Base-by-base conservation (phyloP, 1,139 yeast genomes). In the Kazachstania sp. region DNA sequence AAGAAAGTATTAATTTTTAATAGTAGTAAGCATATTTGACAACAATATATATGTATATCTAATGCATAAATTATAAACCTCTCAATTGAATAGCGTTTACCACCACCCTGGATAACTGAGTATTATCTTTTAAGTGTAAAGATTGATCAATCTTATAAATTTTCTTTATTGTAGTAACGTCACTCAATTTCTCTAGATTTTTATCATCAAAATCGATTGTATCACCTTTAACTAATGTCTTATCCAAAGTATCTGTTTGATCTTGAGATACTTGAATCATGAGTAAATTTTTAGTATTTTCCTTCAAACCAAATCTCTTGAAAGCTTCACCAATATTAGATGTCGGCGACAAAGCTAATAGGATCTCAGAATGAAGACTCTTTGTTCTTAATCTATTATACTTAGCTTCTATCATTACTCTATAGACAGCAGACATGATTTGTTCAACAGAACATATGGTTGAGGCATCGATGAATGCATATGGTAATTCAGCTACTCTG, bases 281-380 rank as follows among this genome's bases (percentile, higher is more conserved):
- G 12, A 72, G 53, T 7, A 75, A 39, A 2, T 63, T 58, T 0
- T 45, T 55, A 2, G 71, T 55, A 23, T 64, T 65, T 43, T 71
- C 73, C 35, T 68, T 63, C 18, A 75, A 65, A 32, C 80, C 80
- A 58, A 73, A 75, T 49, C 68, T 64, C 51, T 66, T 67, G 47
- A 74, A 61, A 1, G 73, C 72, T 46, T 75, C 79, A 55, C 74
- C 71, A 39, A 62, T 60, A 54, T 74, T 74, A 46, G 74, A 75
- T 28, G 72, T 71, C 1, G 81, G 78, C 2, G 81, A 72, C 46
- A 79, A 61, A 41, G 77, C 70, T 51, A 76, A 71, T 13, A 79
- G 69, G 16, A 75, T 60, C 54, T 79, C 83, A 1, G 82, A 74
- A 50, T 78, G 79, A 5, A 78, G 47, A 2, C 71, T 69, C 54